Conservation (phyloP, 1,284 basidiomycete genomes). For the Wallemia hederae region DNA sequence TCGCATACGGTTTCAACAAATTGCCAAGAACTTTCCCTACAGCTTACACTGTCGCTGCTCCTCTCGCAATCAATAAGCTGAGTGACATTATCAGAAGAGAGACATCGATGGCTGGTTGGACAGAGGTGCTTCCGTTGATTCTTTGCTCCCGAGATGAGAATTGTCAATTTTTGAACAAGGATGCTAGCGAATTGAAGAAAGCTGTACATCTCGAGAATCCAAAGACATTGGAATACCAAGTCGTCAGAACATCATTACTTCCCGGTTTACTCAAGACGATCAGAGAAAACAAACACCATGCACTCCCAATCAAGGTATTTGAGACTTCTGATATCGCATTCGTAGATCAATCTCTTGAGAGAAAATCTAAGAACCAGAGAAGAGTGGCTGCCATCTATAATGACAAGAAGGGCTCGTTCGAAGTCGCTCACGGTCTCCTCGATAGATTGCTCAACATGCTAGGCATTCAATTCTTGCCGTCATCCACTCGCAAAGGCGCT, state of each 20-base stretch:
- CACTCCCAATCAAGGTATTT: slow-evolving; percentile 76
- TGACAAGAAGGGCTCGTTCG: slow-evolving; percentile 87
- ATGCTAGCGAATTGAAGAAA: slow-evolving; percentile 39
- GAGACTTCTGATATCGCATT: slow-evolving; percentile 80
- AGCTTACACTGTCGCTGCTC: slow-evolving; percentile 86
- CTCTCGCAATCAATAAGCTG: slow-evolving; percentile 65
- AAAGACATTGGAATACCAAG: slow-evolving; percentile 90
- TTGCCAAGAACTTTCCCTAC: slow-evolving; percentile 67
- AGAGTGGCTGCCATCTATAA: slow-evolving; percentile 77
- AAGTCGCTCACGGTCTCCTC: slow-evolving; percentile 78
- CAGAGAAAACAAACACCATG: slow-evolving; percentile 78
- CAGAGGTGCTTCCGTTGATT: slow-evolving; percentile 79
- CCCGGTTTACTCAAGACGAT: slow-evolving; percentile 90
- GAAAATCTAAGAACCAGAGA: slow-evolving; percentile 60
- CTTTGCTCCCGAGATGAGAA: slow-evolving; percentile 98
- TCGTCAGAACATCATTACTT: slow-evolving; percentile 78
- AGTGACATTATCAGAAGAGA: slow-evolving; percentile 65
- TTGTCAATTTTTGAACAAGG: slow-evolving; percentile 66
- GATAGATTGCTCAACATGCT: slow-evolving; percentile 86
- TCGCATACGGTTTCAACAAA: slow-evolving; percentile 95
- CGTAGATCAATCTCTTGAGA: slow-evolving; percentile 47
- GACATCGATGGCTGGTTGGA: slow-evolving; percentile 83
- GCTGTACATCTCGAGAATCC: slow-evolving; percentile 86
- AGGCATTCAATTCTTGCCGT: slow-evolving; percentile 46
- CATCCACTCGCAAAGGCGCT: slow-evolving; percentile 22